Conservation (phyloP, 2,329 filamentous ascomycete genomes). For the Ascochyta viciae-villosae region DNA sequence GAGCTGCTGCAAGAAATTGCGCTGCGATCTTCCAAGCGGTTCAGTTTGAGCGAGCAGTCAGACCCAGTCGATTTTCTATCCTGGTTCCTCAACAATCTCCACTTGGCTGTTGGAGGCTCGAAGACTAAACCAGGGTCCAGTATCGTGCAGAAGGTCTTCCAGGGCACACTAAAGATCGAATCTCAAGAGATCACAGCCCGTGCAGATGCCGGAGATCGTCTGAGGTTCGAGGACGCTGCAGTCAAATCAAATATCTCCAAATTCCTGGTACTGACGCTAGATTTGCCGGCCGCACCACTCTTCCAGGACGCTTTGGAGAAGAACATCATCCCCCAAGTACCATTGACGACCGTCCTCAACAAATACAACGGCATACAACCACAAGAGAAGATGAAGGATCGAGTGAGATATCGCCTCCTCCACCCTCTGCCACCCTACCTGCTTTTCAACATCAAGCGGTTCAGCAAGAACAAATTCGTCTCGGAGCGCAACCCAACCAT, state of each 20-base stretch:
- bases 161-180: slow-evolving; percentile 89
- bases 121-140: slow-evolving; percentile 84
- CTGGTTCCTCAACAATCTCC: slow-evolving; percentile 97
- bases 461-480: slow-evolving; percentile 96
- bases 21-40: slow-evolving; percentile 87
- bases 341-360: slow-evolving; percentile 74
- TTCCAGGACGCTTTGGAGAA: slow-evolving; percentile 95
- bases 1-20: slow-evolving; percentile 96
- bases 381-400: slow-evolving; percentile 87
- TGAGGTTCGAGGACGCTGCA: slow-evolving; percentile 91
- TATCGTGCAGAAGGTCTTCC: slow-evolving; percentile 91
- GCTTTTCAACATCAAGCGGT: slow-evolving; percentile 95
- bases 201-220: slow-evolving; percentile 82
- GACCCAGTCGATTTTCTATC: slow-evolving; percentile 96
- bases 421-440: slow-evolving; percentile 92
- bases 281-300: slow-evolving; percentile 87
- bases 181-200: slow-evolving; percentile 92
- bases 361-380: slow-evolving; percentile 92
- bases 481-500: slow-evolving; percentile 96
- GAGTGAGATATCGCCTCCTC: slow-evolving; percentile 86
- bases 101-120: slow-evolving; percentile 87
- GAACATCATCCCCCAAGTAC: slow-evolving; percentile 95
- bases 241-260: slow-evolving; percentile 79
- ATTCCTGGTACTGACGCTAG: slow-evolving; percentile 91
- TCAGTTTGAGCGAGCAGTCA: slow-evolving; percentile 87